Conservation (phyloP, 768 basidiomycete species). For the Russula olivacea region DNA sequence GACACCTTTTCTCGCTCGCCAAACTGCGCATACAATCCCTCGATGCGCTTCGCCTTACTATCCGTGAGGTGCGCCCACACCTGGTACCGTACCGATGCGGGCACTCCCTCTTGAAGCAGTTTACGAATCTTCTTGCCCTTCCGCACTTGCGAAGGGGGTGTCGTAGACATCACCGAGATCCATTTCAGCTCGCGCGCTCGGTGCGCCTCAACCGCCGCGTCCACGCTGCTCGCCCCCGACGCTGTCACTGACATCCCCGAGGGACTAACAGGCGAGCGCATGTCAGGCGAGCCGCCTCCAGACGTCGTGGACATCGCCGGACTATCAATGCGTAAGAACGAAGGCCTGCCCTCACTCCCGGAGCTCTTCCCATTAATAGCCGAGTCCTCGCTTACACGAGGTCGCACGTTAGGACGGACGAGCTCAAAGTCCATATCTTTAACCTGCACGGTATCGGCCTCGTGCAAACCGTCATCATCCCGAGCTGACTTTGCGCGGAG, state of each 20-base stretch:
- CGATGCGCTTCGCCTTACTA: slow-evolving; percentile 62
- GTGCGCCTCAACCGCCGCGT: slow-evolving; percentile 46
- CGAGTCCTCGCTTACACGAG: slow-evolving; percentile 53
- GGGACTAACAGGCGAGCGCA: slow-evolving; percentile 21
- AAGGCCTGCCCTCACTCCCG: slow-evolving; percentile 17
- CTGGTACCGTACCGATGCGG: slow-evolving; percentile 74
- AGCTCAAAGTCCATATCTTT: slow-evolving; percentile 81
- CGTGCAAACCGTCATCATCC: slow-evolving; percentile 32
- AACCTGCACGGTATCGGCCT: slow-evolving; percentile 56
- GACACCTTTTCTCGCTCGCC: slow-evolving; percentile 49
- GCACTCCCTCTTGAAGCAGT: slow-evolving; percentile 68
- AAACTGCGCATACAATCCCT: slow-evolving; percentile 62
- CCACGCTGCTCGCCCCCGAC: background rate
- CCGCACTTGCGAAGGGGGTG: slow-evolving; percentile 54
- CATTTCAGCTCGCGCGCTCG: slow-evolving; percentile 72
- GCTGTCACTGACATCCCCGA: slow-evolving; percentile 6
- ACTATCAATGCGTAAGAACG: slow-evolving; percentile 30
- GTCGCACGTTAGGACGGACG: slow-evolving; percentile 51
- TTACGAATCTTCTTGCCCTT: slow-evolving; percentile 78
- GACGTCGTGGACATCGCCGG: slow-evolving; percentile 31
- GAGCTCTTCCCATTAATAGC: slow-evolving; percentile 20
- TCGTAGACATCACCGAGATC: slow-evolving; percentile 56
- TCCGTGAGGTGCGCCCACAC: slow-evolving; percentile 82
- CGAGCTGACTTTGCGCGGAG: slow-evolving; percentile 42
- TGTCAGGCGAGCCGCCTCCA: slow-evolving; percentile 21